Evolutionary conservation across 768 basidiomycete species (phyloP).

Genomic region (Kwoniella dendrophila): DNA sequence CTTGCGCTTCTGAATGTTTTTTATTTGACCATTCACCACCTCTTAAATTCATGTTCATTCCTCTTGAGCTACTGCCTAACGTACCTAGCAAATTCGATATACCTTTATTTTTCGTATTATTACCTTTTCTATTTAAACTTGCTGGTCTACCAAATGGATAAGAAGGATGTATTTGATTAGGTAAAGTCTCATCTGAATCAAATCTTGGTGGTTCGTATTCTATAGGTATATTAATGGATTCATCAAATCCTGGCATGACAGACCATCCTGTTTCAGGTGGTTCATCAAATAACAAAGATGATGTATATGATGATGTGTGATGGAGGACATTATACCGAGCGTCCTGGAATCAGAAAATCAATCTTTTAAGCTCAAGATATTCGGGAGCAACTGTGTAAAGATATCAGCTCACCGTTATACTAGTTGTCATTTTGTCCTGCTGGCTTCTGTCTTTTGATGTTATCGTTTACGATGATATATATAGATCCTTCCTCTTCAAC

Average conservation of each 20-base stretch:
- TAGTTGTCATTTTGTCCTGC: slow-evolving; percentile 31
- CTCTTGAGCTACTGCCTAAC: slow-evolving; percentile 13
- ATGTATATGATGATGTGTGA: slow-evolving; percentile 34
- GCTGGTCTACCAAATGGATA: slow-evolving; percentile 47
- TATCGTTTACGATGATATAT: background rate
- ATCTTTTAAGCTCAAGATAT: background rate
- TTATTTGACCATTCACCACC: slow-evolving; percentile 15
- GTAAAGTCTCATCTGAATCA: slow-evolving; percentile 48
- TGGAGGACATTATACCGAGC: slow-evolving; percentile 48
- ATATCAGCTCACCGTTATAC: slow-evolving; percentile 33
- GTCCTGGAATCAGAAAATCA: slow-evolving; percentile 35
- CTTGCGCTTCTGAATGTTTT: slow-evolving; percentile 3
- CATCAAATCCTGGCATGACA: slow-evolving; percentile 52
- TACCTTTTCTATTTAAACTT: slow-evolving; percentile 3
- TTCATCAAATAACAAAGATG: slow-evolving; percentile 38
- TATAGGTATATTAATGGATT: slow-evolving; percentile 39
- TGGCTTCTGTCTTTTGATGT: background rate
- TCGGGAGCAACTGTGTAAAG: no score
- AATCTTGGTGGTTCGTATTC: slow-evolving; percentile 44
- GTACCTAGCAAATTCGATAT: slow-evolving; percentile 42
- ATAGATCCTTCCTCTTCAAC: background rate
- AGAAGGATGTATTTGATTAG: slow-evolving; percentile 39
- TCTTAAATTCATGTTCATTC: slow-evolving; percentile 8
- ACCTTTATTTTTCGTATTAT: slow-evolving; percentile 13
- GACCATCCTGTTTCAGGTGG: slow-evolving; percentile 50